Evolutionary conservation across 176 grass and related monocot genomes (phyloP), one percentile per base, ranked within the genome.

Genomic region (Raddia guianensis): DNA sequence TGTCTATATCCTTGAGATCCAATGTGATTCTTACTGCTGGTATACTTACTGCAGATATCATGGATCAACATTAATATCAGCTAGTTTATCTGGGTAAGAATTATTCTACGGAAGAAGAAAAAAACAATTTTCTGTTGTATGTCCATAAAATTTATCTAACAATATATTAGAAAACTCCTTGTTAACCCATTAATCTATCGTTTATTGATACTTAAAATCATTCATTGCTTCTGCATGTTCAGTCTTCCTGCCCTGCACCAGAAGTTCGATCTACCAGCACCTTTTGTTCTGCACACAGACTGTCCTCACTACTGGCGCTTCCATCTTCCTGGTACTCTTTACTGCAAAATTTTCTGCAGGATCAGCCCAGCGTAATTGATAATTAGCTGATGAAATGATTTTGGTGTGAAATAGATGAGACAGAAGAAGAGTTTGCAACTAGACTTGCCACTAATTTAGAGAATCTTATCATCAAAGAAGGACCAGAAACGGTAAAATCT

Each of bases 381-480:
- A 46, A 79, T 80, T 73, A 13, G 37, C 53, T 80, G 78, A 74
- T 81, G 52, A 87, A 54, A 54, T 52, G 43, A 15, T 52, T 83
- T 60, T 55, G 45, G 3, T 63, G 61, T 5, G 64, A 49, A 55
- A 83, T 53, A 98, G 96, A 84, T 84, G 96, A 98, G 62, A 95
- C 92, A 54, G 92, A 98, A 83, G 90, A 98, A 81, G 96, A 95
- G 14, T 98, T 95, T 86, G 83, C 92, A 32, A 91, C 90, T 35
- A 84, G 96, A 84, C 88, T 98, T 53, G 96, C 92, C 34, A 91
- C 86, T 40, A 98, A 98, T 60, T 93, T 98, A 78, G 96, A 98
- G 86, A 88, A 95, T 75, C 92, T 98, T 82, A 98, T 98, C 64
- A 15, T 95, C 66, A 98, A 98, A 85, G 96, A 98, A 95, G 96